Evolutionary conservation across 345 rosid species (phyloP), one percentile per base, ranked within the genome.

Genomic region (Dovyalis caffra): DNA sequence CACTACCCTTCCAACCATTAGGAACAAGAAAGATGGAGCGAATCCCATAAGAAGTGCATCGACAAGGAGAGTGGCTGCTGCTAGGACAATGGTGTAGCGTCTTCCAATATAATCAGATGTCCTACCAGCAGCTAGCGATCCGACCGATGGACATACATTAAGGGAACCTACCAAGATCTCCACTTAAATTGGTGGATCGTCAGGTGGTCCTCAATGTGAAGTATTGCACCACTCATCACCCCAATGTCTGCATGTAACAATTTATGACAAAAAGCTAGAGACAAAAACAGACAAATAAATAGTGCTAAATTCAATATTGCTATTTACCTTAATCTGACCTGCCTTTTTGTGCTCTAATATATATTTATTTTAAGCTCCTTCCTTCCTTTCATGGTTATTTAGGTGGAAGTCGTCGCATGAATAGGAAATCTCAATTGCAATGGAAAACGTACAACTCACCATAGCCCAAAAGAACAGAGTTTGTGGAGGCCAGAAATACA

Each of bases 71-170:
- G 88, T 85, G 14, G 72, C 70, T 56, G 95, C 90, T 0, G 97
- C 93, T n/a, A 90, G 75, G 37, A 90, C 86, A 6, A 88, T 82
- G 23, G 95, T 92, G 72, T 78, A 88, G 49, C 95, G 87, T 65
- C 97, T 77, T 57, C 97, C 97, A 0, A 89, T 85, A 71, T 70
- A 82, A 73, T 89, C 97, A 4, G 97, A 90, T 18, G 91, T 90
- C 66, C 83, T 78, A 11, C 97, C 95, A 0, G 95, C 80, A 20
- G 85, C 92, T 32, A 87, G 77, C 5, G 97, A 90, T 6, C 97
- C 95, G 5, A 90, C 5, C 6, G 87, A 72, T 21, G 95, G 86
- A 26, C 83, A 91, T 6, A 87, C 75, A 60, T 92, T 92, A 29
- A 92, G 68, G 43, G 77, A 86, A 33, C 97, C 90, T 40, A 87